These are phyloP conservation scores for Amaranthus hypochondriacus DNA, from an alignment of 148 eudicot species.

Conservation along the genomic window DNA sequence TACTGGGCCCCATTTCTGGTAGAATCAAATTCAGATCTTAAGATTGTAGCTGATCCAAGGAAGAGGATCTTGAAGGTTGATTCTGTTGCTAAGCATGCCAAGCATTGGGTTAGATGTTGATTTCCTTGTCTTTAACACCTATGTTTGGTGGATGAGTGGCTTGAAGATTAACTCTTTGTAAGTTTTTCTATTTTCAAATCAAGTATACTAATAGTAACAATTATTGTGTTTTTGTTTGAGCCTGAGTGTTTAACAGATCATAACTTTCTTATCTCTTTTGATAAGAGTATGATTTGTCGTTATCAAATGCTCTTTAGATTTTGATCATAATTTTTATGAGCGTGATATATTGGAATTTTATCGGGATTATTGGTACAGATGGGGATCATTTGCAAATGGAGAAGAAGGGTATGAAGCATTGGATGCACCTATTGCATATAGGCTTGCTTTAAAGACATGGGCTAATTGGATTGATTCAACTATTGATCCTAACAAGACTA, in stretches of 20 bases:
- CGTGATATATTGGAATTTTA: neutral
- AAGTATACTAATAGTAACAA: too few relatives aligned
- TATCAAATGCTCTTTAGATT: neutral
- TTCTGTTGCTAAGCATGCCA: slow-evolving; percentile 71
- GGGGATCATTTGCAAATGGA: slow-evolving; percentile 93
- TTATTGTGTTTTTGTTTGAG: too few relatives aligned
- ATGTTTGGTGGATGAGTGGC: slow-evolving; percentile 98
- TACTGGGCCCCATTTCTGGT: slow-evolving; percentile 93
- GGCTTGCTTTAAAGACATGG: slow-evolving; percentile 81
- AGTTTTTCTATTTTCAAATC: slow-evolving; percentile 10
- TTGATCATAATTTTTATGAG: neutral
- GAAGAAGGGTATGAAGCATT: slow-evolving; percentile 78
- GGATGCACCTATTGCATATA: slow-evolving; percentile 64
- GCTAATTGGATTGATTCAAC: slow-evolving; percentile 97
- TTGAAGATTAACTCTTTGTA: slow-evolving; percentile 63
- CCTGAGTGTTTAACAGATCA: too few relatives aligned
- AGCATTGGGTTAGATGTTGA: slow-evolving; percentile 82
- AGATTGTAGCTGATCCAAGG: slow-evolving; percentile 62
- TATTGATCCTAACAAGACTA: slow-evolving; percentile 54
- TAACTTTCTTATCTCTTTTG: neutral
- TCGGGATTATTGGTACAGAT: slow-evolving; percentile 31
- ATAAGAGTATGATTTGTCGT: neutral
- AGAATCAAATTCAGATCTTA: slow-evolving; percentile 74
- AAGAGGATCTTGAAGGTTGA: slow-evolving; percentile 76
- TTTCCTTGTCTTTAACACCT: slow-evolving; percentile 75